Evolutionary conservation across 78 protist genomes (phyloP).

Genomic region (Isochrysis galbana): DNA sequence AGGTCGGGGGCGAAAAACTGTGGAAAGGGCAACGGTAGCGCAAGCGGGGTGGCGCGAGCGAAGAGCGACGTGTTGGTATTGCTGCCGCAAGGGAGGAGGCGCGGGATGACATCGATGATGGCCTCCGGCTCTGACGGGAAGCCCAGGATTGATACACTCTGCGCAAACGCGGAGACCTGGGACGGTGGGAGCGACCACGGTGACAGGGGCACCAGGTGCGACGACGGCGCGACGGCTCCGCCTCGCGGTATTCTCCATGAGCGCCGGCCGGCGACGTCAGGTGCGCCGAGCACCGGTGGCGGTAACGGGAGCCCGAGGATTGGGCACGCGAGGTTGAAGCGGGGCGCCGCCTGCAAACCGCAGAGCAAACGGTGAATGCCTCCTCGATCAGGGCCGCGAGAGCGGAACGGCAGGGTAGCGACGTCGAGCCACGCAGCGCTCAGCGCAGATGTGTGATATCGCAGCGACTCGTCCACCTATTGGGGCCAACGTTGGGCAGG

Average conservation of each 20-base stretch:
- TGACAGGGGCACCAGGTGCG: not conserved
- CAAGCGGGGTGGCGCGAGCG: not conserved
- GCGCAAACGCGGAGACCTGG: not conserved
- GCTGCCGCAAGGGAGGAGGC: not conserved
- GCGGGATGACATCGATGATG: not conserved
- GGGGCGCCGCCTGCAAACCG: not conserved
- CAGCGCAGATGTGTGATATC: not conserved
- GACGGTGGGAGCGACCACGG: not conserved
- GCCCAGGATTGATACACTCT: not conserved
- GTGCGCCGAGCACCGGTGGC: not conserved
- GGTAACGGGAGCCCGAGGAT: not conserved
- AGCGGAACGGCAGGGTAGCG: not conserved
- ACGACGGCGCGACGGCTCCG: not conserved
- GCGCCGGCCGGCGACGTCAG: not conserved
- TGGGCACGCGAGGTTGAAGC: not conserved
- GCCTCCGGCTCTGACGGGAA: not conserved
- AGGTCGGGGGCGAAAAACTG: not conserved
- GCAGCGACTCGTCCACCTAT: not conserved
- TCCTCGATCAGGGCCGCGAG: not conserved
- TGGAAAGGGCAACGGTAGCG: not conserved
- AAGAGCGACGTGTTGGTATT: not conserved
- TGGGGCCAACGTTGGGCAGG: no score
- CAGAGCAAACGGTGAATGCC: not conserved
- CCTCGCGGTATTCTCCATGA: not conserved
- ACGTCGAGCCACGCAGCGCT: not conserved